Evolutionary conservation across 2,329 filamentous ascomycete genomes (phyloP).

Genomic region (Sclerotinia trifoliorum): DNA sequence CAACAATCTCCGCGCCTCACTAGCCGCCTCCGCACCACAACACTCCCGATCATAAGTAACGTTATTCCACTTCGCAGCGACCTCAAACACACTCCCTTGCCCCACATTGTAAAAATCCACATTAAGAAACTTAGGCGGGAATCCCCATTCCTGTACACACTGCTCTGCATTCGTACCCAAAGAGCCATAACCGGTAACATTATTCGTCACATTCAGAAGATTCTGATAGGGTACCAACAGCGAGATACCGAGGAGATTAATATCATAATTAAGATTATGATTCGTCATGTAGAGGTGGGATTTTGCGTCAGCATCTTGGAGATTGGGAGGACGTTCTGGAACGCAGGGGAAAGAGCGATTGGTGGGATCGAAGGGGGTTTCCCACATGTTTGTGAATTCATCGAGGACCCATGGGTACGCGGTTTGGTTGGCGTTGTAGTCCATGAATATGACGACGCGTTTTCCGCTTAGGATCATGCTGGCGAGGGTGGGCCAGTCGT

Average conservation of each 20-base stretch:
- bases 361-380: slow-evolving; percentile 70
- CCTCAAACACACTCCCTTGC: slow-evolving; percentile 73
- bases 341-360: slow-evolving; percentile 71
- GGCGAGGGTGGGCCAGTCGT: slow-evolving; percentile 81
- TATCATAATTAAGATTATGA: slow-evolving; percentile 83
- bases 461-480: slow-evolving; percentile 70
- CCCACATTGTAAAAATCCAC: slow-evolving; percentile 77
- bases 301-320: slow-evolving; percentile 53
- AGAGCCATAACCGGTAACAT: slow-evolving; percentile 61
- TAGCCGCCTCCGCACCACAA: slow-evolving; percentile 47
- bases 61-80: slow-evolving; percentile 68
- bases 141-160: slow-evolving; percentile 62
- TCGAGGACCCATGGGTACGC: slow-evolving; percentile 81
- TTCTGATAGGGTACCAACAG: slow-evolving; percentile 72
- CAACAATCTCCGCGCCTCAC: neutral
- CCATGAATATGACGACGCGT: slow-evolving; percentile 77
- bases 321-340: slow-evolving; percentile 70
- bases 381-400: slow-evolving; percentile 86
- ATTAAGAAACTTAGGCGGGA: slow-evolving; percentile 73
- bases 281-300: slow-evolving; percentile 78
- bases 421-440: slow-evolving; percentile 76
- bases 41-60: slow-evolving; percentile 64
- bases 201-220: slow-evolving; percentile 70
- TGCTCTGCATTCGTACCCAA: slow-evolving; percentile 63
- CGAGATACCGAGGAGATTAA: slow-evolving; percentile 62